phyloP scores from a whole-genome alignment of 768 basidiomycete genomes.

The Pleurotus cornucopiae region DNA sequence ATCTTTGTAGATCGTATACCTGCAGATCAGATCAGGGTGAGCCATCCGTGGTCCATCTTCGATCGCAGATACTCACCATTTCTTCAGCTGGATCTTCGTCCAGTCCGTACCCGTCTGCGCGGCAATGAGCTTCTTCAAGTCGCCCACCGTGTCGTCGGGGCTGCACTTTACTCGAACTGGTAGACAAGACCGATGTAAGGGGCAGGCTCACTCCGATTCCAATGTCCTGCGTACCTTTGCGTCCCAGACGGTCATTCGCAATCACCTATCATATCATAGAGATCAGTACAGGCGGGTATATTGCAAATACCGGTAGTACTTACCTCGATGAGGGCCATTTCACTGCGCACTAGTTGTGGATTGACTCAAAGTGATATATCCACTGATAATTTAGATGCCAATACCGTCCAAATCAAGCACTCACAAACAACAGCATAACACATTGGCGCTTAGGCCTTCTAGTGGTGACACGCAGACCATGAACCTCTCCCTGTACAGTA shows the following conservation, averaged over 20 bases:
- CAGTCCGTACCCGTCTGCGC: slow-evolving; percentile 90
- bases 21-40: slow-evolving; percentile 22
- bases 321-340: slow-evolving; percentile 57
- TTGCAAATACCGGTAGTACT: slow-evolving; percentile 2
- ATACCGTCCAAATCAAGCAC: background rate
- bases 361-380: background rate
- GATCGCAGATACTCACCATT: slow-evolving; percentile 62
- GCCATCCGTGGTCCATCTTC: background rate
- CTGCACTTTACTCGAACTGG: slow-evolving; percentile 94
- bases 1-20: slow-evolving; percentile 96
- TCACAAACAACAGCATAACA: background rate
- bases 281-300: background rate
- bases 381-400: background rate
- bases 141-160: slow-evolving; percentile 94
- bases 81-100: slow-evolving; percentile 90
- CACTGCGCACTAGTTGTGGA: no score
- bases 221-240: slow-evolving; percentile 62
- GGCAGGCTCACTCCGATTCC: slow-evolving; percentile 1
- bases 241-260: slow-evolving; percentile 92
- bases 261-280: slow-evolving; percentile 56
- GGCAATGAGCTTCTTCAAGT: slow-evolving; percentile 94
- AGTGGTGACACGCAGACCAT: slow-evolving; percentile 19
- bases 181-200: background rate
- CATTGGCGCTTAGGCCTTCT: no score
- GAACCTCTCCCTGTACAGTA: slow-evolving; percentile 87